These are phyloP conservation scores for Metschnikowia reukaufii DNA, from an alignment of 805 yeast species.

Conservation along the genomic window DNA sequence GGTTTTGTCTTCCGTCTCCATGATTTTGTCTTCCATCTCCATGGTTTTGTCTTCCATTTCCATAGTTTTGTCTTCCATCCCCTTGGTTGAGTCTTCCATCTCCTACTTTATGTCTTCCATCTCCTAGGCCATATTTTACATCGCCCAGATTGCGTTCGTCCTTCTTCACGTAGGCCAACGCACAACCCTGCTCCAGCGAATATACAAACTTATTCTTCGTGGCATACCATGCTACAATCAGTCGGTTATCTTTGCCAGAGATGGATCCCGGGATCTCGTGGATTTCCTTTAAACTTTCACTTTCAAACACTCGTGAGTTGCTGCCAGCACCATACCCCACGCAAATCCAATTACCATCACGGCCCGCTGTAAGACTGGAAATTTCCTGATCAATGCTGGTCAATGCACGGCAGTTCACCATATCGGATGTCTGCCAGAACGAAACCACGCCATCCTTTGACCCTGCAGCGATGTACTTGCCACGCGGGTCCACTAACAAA, in stretches of 20 bases:
- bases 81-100: too few species aligned
- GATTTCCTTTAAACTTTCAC: conserved; percentile 27
- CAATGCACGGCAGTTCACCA: conserved; percentile 38
- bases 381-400: conserved; percentile 46
- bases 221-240: conserved; percentile 35
- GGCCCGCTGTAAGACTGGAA: conserved; percentile 36
- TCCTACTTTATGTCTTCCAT: too few species aligned
- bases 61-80: too few species aligned
- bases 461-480: conserved; percentile 51
- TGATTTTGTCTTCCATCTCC: too few species aligned
- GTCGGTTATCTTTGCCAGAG: not conserved
- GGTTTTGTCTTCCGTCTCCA: too few species aligned
- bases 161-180: conserved; percentile 19
- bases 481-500: conserved; percentile 52
- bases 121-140: too few species aligned
- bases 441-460: conserved; percentile 58
- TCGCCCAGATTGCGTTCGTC: not conserved
- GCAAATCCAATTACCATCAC: conserved; percentile 49
- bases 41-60: too few species aligned
- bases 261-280: conserved; percentile 24
- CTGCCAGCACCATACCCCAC: conserved; percentile 44
- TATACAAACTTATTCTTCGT: conserved; percentile 32
- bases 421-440: conserved; percentile 45
- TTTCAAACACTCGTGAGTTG: conserved; percentile 42
- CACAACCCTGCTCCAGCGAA: conserved; percentile 31